Conservation (phyloP, 208 protist genomes). For the Acanthamoeba triangularis region DNA sequence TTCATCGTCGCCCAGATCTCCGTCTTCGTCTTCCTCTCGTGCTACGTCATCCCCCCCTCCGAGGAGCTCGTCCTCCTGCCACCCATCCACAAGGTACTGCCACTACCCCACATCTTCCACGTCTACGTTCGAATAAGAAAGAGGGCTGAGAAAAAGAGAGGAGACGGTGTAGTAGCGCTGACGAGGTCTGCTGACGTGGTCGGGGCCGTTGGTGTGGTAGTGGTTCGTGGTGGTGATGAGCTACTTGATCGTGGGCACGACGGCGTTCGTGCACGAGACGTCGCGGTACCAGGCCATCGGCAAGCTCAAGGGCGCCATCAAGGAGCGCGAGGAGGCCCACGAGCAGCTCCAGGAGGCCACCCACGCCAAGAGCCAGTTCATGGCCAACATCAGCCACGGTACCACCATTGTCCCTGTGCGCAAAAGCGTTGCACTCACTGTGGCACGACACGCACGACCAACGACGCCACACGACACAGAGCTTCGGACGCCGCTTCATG, state of each 20-base stretch:
- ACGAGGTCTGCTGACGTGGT: neutral
- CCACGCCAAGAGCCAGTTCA: conserved; percentile 61
- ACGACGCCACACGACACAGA: neutral
- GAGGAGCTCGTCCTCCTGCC: neutral
- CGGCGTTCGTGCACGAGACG: conserved; percentile 58
- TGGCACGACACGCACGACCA: neutral
- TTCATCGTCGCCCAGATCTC: conserved; percentile 25
- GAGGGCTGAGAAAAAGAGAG: too few relatives aligned
- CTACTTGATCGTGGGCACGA: conserved; percentile 37
- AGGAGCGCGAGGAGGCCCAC: conserved; percentile 60
- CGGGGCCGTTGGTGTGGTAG: neutral
- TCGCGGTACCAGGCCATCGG: neutral
- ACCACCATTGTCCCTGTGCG: too few relatives aligned
- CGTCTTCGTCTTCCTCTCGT: conserved; percentile 29
- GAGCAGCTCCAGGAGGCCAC: conserved; percentile 26
- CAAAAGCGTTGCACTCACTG: neutral
- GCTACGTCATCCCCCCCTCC: neutral
- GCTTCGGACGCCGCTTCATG: conserved; percentile 63
- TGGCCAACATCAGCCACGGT: conserved; percentile 74
- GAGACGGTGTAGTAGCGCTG: too few relatives aligned
- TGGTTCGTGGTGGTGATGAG: conserved; percentile 46
- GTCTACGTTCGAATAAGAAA: neutral
- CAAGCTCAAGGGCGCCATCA: conserved; percentile 3
- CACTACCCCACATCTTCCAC: neutral
- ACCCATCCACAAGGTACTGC: conserved; percentile 19